Percentiles rank a stretch among this genome's conserved stretches.
Evolutionary conservation across 148 eudicot genomes (phyloP).

Genomic region (Vaccinium vitisidaea): DNA sequence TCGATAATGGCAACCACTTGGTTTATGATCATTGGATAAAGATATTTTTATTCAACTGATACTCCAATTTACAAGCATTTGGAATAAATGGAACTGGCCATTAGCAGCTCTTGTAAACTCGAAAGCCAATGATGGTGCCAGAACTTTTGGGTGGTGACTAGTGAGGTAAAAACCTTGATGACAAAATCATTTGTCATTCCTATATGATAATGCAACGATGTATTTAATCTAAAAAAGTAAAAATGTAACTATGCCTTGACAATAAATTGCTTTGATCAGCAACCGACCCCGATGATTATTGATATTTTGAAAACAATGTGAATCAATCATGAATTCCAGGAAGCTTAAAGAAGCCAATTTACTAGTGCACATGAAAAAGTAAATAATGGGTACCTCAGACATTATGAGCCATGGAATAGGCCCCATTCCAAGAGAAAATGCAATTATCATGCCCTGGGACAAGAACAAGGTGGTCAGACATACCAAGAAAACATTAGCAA

Average conservation of each 20-base stretch:
- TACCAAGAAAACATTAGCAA: constrained; percentile 11
- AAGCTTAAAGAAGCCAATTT: neutral
- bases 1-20: neutral
- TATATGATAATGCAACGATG: neutral
- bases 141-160: neutral
- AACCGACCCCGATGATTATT: neutral
- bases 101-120: neutral
- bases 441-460: constrained; percentile 66
- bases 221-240: neutral
- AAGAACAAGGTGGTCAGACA: constrained; percentile 14
- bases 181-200: neutral
- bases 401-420: constrained; percentile 95
- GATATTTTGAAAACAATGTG: neutral
- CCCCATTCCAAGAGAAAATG: constrained; percentile 91
- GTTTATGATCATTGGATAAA: neutral
- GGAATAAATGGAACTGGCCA: neutral
- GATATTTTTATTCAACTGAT: neutral
- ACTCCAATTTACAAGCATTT: neutral
- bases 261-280: neutral
- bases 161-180: neutral
- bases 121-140: neutral
- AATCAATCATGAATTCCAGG: neutral
- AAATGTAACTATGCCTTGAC: neutral
- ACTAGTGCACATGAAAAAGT: neutral
- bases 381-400: constrained; percentile 70